Conservation (phyloP, 129 eudicot genomes). For the Pseudognaphalium luteoalbum region DNA sequence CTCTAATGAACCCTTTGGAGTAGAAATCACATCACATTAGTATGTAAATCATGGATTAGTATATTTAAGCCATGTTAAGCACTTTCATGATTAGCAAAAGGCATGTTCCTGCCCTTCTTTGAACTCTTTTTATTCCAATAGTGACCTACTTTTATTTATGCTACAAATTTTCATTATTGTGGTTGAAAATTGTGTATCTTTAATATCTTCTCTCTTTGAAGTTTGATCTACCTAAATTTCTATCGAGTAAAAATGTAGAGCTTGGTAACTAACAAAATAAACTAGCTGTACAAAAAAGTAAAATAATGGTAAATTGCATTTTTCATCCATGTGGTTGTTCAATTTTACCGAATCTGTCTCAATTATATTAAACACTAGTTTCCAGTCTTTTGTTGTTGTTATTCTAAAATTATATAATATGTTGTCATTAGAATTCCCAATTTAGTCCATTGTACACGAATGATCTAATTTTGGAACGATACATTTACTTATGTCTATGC, state of each 20-base stretch:
- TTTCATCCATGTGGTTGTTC: too few relatives aligned
- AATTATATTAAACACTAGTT: too few relatives aligned
- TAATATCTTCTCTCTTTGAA: too few relatives aligned
- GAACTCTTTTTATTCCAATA: background rate
- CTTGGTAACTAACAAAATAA: too few relatives aligned
- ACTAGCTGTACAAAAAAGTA: too few relatives aligned
- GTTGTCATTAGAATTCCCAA: background rate
- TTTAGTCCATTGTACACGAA: background rate
- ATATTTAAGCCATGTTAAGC: background rate
- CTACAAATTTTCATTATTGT: background rate
- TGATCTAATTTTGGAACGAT: background rate
- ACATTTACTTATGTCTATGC: background rate
- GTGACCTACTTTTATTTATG: background rate
- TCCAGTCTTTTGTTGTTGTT: background rate
- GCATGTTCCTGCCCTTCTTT: background rate
- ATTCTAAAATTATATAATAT: too few relatives aligned
- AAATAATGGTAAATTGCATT: too few relatives aligned
- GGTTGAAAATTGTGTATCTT: background rate
- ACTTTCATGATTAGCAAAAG: background rate
- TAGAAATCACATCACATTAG: slow-evolving; percentile 23
- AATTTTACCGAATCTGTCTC: too few relatives aligned
- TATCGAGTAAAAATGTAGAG: too few relatives aligned
- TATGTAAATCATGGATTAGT: background rate
- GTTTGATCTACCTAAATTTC: too few relatives aligned
- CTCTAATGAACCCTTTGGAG: slow-evolving; percentile 15